Percentiles rank a stretch among this genome's conserved stretches.
phyloP scores from a whole-genome alignment of 2,329 filamentous ascomycete species.

The Trichoderma aggressivum region DNA sequence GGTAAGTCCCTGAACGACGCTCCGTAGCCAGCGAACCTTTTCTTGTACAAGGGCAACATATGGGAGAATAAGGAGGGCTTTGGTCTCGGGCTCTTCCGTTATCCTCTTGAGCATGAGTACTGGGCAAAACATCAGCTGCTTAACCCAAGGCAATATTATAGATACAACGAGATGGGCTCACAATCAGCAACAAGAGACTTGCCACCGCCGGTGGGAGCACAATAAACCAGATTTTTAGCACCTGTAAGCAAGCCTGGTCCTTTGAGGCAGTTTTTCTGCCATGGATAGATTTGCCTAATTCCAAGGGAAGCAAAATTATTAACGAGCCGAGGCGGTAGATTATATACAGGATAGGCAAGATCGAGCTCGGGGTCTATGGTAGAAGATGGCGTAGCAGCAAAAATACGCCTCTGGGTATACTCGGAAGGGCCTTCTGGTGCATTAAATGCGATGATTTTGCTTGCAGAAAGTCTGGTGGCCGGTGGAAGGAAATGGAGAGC shows the following conservation, averaged over 20 bases:
- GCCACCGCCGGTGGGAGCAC: slow-evolving; percentile 73
- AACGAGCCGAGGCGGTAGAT: slow-evolving; percentile 57
- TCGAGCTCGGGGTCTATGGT: slow-evolving; percentile 54
- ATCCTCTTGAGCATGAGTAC: slow-evolving; percentile 71
- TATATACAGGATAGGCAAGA: slow-evolving; percentile 61
- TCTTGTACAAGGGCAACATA: slow-evolving; percentile 80
- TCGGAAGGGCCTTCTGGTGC: slow-evolving; percentile 39
- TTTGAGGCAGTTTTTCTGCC: slow-evolving; percentile 72
- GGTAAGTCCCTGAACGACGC: slow-evolving; percentile 59
- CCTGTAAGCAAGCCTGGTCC: slow-evolving; percentile 64
- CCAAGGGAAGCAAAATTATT: slow-evolving; percentile 63
- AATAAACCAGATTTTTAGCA: slow-evolving; percentile 71
- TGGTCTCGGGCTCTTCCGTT: slow-evolving; percentile 59
- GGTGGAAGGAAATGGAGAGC: slow-evolving; percentile 32
- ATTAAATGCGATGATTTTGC: slow-evolving; percentile 41
- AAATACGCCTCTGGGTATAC: slow-evolving; percentile 53
- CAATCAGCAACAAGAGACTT: slow-evolving; percentile 70
- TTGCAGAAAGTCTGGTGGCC: slow-evolving; percentile 37
- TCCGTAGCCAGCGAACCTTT: slow-evolving; percentile 71
- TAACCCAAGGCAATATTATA: background rate
- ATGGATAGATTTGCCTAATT: slow-evolving; percentile 72
- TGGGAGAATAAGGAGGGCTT: slow-evolving; percentile 69
- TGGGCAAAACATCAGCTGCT: slow-evolving; percentile 26
- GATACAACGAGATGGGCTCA: slow-evolving; percentile 27
- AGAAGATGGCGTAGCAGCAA: slow-evolving; percentile 53